phyloP scores from a whole-genome alignment of 2,329 filamentous ascomycete genomes.

The Cladosporium halotolerans region DNA sequence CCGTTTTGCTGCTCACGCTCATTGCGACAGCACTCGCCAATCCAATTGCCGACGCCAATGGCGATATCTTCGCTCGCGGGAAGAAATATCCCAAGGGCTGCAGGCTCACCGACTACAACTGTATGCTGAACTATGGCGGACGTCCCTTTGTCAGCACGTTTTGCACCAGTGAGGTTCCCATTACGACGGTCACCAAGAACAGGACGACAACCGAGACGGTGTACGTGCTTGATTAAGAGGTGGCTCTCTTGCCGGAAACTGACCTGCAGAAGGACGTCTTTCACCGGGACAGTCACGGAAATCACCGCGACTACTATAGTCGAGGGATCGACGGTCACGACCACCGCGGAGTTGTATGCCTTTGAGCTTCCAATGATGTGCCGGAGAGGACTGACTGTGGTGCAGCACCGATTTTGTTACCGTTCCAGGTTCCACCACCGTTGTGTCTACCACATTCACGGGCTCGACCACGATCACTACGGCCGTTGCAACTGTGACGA shows the following conservation, averaged over 20 bases:
- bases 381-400: not conserved
- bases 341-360: not conserved
- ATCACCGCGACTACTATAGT: not conserved
- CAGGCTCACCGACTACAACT: not conserved
- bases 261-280: not conserved
- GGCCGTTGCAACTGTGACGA: not conserved
- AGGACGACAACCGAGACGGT: not conserved
- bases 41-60: not conserved
- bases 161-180: not conserved
- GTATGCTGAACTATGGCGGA: not conserved
- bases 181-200: not conserved
- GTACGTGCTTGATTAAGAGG: not conserved
- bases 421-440: not conserved
- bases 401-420: not conserved
- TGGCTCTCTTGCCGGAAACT: not conserved
- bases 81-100: not conserved
- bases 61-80: too few species aligned
- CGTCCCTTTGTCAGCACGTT: not conserved
- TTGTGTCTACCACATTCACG: not conserved
- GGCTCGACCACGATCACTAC: not conserved
- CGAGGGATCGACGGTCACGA: not conserved
- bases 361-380: too few species aligned
- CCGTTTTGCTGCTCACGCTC: not conserved
- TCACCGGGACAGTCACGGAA: not conserved
- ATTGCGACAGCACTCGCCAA: not conserved